These are phyloP conservation scores for Sanghuangporus weigelae DNA, from an alignment of 1,284 basidiomycete genomes.

Conservation along the genomic window DNA sequence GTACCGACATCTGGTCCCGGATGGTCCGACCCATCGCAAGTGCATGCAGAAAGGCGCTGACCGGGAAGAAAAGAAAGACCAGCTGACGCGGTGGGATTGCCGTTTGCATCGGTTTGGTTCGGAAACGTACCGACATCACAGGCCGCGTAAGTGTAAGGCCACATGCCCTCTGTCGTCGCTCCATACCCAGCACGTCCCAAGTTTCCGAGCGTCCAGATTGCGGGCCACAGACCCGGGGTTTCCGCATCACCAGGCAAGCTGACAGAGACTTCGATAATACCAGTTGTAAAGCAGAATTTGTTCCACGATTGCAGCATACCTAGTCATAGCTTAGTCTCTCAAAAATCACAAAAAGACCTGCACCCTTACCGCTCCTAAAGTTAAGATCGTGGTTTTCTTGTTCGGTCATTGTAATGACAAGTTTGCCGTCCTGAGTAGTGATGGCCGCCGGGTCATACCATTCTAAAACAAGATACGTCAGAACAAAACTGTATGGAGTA, in stretches of 20 bases:
- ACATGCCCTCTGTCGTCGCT: constrained; percentile 39
- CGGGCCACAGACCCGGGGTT: constrained; percentile 43
- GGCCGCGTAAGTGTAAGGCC: constrained; percentile 38
- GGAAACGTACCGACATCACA: constrained; percentile 44
- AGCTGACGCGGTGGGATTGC: constrained; percentile 27
- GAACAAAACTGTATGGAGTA: neutral
- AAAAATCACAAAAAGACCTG: neutral
- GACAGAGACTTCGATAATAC: constrained; percentile 54
- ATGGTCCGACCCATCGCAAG: constrained; percentile 43
- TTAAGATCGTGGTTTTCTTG: constrained; percentile 46
- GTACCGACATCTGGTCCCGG: constrained; percentile 42
- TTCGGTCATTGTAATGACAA: constrained; percentile 48
- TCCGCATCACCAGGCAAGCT: constrained; percentile 37
- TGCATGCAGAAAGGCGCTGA: constrained; percentile 38
- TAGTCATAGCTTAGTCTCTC: constrained; percentile 5
- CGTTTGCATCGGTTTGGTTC: constrained; percentile 29
- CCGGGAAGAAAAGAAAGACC: constrained; percentile 41
- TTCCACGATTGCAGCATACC: constrained; percentile 37
- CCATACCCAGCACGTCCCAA: constrained; percentile 43
- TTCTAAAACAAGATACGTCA: constrained; percentile 29
- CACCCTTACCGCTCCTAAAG: constrained; percentile 31
- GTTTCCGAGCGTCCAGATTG: constrained; percentile 36
- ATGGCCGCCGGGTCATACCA: constrained; percentile 55
- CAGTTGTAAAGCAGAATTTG: constrained; percentile 83
- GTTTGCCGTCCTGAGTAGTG: constrained; percentile 46